Conservation (phyloP, 805 yeast species). For the Candida krabiensis region DNA sequence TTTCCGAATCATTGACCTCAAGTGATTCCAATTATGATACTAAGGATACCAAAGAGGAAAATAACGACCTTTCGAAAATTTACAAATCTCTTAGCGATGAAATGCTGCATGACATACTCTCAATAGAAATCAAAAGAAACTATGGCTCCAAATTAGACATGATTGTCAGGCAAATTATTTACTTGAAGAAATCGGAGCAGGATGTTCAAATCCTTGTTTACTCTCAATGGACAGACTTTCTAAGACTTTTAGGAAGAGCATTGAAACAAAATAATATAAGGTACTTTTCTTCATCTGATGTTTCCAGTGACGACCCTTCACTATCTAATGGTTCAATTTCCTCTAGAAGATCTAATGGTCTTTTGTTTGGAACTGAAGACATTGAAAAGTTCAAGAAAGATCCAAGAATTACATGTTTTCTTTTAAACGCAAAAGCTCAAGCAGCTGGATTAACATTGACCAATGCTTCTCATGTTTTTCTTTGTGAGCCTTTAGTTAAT, state of each 20-base stretch:
- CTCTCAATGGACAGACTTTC: slow-evolving; percentile 84
- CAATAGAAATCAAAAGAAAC: slow-evolving; percentile 41
- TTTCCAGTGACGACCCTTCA: slow-evolving; percentile 5
- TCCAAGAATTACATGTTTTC: slow-evolving; percentile 71
- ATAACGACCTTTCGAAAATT: slow-evolving; percentile 39
- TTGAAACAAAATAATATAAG: slow-evolving; percentile 56
- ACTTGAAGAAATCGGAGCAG: slow-evolving; percentile 56
- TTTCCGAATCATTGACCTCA: slow-evolving; percentile 16
- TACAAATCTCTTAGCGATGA: slow-evolving; percentile 46
- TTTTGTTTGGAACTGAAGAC: slow-evolving; percentile 30
- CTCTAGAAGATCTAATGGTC: not conserved
- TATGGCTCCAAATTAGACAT: slow-evolving; percentile 89
- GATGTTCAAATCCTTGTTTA: slow-evolving; percentile 79
- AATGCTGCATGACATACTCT: slow-evolving; percentile 45
- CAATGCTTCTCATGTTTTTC: slow-evolving; percentile 88
- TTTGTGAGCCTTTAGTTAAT: slow-evolving; percentile 91
- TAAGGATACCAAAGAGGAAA: slow-evolving; percentile 14
- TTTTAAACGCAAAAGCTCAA: slow-evolving; percentile 81
- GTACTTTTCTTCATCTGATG: slow-evolving; percentile 53
- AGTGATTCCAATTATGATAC: slow-evolving; percentile 27
- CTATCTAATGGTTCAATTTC: not conserved
- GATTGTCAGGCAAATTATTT: slow-evolving; percentile 70
- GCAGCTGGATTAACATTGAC: slow-evolving; percentile 89
- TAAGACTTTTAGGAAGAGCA: slow-evolving; percentile 66
- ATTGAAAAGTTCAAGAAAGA: slow-evolving; percentile 62